A percentile compares a stretch with the other conserved stretches of the same genome.
Evolutionary conservation across 225 moss, liverwort and hornwort genomes (phyloP).

Genomic region (Lunularia cruciata): DNA sequence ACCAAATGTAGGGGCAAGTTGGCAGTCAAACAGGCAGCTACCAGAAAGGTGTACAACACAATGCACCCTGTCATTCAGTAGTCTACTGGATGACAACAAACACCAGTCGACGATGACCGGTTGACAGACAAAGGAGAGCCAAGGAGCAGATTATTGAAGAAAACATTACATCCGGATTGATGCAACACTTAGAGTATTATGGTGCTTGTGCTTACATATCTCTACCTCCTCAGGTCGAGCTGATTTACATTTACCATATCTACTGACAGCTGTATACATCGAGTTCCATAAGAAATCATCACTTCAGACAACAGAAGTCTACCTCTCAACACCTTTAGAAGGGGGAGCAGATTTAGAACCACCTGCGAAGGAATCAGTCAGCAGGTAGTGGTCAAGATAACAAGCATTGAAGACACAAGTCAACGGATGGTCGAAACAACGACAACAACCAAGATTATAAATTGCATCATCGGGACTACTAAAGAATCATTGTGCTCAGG

Average conservation of each 20-base stretch:
- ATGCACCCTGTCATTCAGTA: background rate
- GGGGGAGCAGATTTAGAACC: constrained; percentile 21
- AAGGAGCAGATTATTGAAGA: background rate
- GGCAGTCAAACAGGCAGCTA: background rate
- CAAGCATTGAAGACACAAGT: background rate
- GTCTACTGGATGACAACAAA: background rate
- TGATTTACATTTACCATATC: too few relatives aligned
- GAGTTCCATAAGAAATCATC: background rate
- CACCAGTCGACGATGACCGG: background rate
- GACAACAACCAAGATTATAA: too few relatives aligned
- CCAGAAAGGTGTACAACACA: background rate
- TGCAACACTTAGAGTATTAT: too few relatives aligned
- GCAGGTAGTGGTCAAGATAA: background rate
- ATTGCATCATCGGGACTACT: too few relatives aligned
- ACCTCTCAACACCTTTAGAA: constrained; percentile 72
- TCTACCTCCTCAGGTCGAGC: too few relatives aligned
- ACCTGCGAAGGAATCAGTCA: background rate
- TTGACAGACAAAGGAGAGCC: too few relatives aligned
- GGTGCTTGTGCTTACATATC: too few relatives aligned
- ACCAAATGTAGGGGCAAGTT: background rate
- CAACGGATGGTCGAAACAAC: background rate
- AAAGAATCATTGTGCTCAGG: background rate
- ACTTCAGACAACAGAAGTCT: constrained; percentile 1
- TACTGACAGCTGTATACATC: too few relatives aligned
- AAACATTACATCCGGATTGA: too few relatives aligned